Evolutionary conservation across 495 filamentous ascomycete genomes (phyloP), one percentile per base, ranked within the genome.

Genomic region (Chaetomidium leptoderma): DNA sequence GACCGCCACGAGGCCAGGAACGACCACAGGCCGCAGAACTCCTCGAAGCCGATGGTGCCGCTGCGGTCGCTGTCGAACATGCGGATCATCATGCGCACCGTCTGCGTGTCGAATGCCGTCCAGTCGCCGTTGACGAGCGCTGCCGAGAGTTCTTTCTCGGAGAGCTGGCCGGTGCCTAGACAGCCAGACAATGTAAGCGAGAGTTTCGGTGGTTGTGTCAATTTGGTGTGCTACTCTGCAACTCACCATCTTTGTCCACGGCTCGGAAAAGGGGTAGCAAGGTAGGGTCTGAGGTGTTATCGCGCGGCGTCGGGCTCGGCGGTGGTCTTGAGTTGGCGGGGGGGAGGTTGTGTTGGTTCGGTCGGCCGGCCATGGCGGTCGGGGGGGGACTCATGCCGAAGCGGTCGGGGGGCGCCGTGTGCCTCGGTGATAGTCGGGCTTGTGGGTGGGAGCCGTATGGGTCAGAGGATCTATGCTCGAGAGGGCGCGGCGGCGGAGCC

Each of bases 51-150:
- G 67, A 98, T 96, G 6, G 84, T 88, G 45, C 92, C 91, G 54
- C 82, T 87, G 56, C 88, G 86, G 75, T 96, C 88, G 60, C 79
- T 85, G 75, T 97, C 93, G 74, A 98, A 98, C 93, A 97, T 97
- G 67, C 86, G 84, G 59, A 97, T 96, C 93, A 98, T 97, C 90
- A 96, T 95, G 59, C 87, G 86, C 56, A 98, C 90, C 3, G 93
- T 98, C 62, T 96, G 89, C n/a, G 86, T 84, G 73, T 98, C 95
- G 70, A 98, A 98, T 5, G 87, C 81, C 6, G 89, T 87, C 80
- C 86, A 97, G 76, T 98, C 93, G 42, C 91, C 92, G 70, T 98
- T 98, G 39, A 98, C 95, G 9, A 98, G 84, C 11, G 93, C 93
- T 0, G 89, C 87, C 10, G 89, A 85, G 17, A 98, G 88, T 72